Evolutionary conservation across 352 stramenopile genomes (phyloP), one percentile per base, ranked within the genome.

Genomic region (Globisporangium heterothallicum): DNA sequence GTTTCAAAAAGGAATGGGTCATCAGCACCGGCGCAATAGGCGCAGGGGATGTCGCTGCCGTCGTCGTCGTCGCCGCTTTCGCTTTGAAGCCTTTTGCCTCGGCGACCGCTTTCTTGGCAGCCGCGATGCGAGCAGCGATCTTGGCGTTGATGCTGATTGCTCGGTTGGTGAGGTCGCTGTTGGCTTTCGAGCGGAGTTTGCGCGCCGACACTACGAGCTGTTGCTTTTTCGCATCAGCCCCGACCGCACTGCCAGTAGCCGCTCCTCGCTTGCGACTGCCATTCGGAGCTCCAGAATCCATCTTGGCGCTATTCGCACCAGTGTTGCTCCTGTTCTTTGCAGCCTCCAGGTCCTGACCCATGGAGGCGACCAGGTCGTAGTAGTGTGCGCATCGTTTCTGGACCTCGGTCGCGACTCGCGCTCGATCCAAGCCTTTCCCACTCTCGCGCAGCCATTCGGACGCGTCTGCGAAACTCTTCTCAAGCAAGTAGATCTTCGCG

Each of bases 401-500:
- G 12, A 46, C 53, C 13, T 46, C 53, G 0, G 36, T 27, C 6
- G 22, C 53, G 13, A 59, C 34, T 14, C 24, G 29, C 7, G 53
- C 16, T 4, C 35, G 26, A 19, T 59, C 44, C 27, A 34, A 36
- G 13, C 19, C 24, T 6, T 53, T 16, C 43, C 46, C 34, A 27
- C 53, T 59, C 12, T 41, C 44, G 10, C 34, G 35, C 4, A 59
- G 35, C 44, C 44, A 59, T 16, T 53, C 53, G 9, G 35, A 38
- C 19, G 44, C 53, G 16, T 59, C 53, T 4, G 53, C 35, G 18
- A 59, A 59, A 36, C 53, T 53, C 44, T 59, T 59, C 36, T 59
- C 53, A 44, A 59, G 53, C 44, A 53, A 44, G 35, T 59, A 59
- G 53, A 59, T 59, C 44, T 59, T 59, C 34, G 53, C 53, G 24